Base-by-base conservation (phyloP, 202 grass and related monocot species). In the Setaria viridis region DNA sequence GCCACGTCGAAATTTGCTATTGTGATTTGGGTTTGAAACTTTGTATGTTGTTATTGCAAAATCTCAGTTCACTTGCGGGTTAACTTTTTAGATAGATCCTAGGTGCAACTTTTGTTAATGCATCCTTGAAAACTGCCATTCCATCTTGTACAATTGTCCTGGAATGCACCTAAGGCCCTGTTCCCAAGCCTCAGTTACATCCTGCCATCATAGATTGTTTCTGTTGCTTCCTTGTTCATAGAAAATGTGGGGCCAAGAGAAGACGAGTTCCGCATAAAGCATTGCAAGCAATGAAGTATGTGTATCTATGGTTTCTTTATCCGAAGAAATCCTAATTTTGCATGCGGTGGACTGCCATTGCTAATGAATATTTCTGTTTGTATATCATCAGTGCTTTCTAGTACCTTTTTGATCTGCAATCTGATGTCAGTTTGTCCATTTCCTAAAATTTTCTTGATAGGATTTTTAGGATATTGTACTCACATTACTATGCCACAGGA, bases 401-500 rank as follows among this genome's bases (percentile, higher is more conserved):
- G 67, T 73, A 50, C 67, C 58, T 53, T 48, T 79, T 70, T 57
- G 0, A 70, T 39, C 53, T 35, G 63, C 46, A 76, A 80, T 64
- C 39, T 32, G 16, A 46, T 76, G 19, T 14, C 56, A 25, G 19
- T 80, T 15, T 79, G 25, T 57, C 62, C 37, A 39, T 77, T 70
- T 60, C 70, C 39, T 63, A 58, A n/a, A 8, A 32, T 0, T 41
- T 71, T 34, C 67, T 17, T 76, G 20, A 11, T 67, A 5, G 16
- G 11, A 41, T 33, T 65, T 66, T 48, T 74, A 58, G 69, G 49
- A 49, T 2, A 66, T 42, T 86, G 19, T 58, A 45, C 76, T 49
- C 39, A 47, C 68, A 48, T 33, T 83, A 29, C 46, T 59, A 15
- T 76, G 21, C 34, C 62, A 68, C 80, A 90, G 89, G 80, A 59